phyloP scores from a whole-genome alignment of 163 green algal species.

The Chlamydomonas reinhardtii region DNA sequence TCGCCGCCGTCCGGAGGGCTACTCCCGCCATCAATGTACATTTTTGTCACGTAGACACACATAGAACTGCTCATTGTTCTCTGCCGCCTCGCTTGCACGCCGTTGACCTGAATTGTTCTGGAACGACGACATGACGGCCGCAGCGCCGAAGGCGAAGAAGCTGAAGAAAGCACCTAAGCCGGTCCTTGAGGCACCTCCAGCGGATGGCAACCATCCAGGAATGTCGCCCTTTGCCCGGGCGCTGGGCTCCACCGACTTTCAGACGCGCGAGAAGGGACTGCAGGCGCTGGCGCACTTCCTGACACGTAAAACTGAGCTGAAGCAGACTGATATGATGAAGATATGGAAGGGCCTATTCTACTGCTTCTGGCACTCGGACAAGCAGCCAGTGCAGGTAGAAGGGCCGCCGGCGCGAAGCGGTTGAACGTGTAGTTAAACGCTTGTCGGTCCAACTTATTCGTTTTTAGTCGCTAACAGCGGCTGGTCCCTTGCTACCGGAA shows the following conservation, averaged over 20 bases:
- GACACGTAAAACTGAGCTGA: constrained; percentile 53
- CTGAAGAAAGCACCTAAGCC: not conserved
- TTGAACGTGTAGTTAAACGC: not conserved
- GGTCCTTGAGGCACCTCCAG: not conserved
- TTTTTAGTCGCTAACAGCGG: not conserved
- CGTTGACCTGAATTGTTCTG: too few relatives aligned
- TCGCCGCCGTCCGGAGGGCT: too few relatives aligned
- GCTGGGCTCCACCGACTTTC: constrained; percentile 79
- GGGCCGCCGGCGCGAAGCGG: not conserved
- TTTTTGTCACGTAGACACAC: too few relatives aligned
- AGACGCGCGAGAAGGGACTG: constrained; percentile 84
- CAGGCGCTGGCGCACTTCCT: constrained; percentile 79
- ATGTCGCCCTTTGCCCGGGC: constrained; percentile 80
- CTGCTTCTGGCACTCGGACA: constrained; percentile 94
- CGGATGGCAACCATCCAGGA: constrained; percentile 46
- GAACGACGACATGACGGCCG: too few relatives aligned
- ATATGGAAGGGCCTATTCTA: constrained; percentile 95
- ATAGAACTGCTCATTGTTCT: too few relatives aligned
- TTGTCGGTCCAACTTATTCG: not conserved
- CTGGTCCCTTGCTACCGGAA: not conserved
- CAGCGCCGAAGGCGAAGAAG: too few relatives aligned
- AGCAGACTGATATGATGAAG: constrained; percentile 78
- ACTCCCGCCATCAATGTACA: too few relatives aligned
- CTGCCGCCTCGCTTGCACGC: too few relatives aligned
- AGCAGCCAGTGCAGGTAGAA: constrained; percentile 80